Conservation (phyloP, 331 rosid genomes). For the Malus hybrid region DNA sequence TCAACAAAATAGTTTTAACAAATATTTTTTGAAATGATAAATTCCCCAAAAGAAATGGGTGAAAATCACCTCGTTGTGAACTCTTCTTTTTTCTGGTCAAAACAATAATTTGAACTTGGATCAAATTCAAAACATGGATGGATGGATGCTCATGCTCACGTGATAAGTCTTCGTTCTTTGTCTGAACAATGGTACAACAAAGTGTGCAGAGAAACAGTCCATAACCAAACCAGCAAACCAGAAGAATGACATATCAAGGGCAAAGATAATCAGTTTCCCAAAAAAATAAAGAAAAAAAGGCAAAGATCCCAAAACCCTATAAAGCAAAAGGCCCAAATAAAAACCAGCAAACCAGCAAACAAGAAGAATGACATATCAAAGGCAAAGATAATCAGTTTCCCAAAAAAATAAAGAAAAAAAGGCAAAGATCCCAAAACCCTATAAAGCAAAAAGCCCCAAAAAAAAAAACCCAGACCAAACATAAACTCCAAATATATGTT, state of each 20-base stretch:
- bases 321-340: neutral
- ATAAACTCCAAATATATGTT: neutral
- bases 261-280: no score
- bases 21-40: no score
- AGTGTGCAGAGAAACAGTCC: no score
- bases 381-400: no score
- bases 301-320: neutral
- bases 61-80: neutral
- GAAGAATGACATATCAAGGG: no score
- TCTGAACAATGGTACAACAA: no score
- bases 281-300: neutral
- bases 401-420: no score
- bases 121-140: neutral
- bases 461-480: neutral
- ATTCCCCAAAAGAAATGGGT: no score
- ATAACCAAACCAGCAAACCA: no score
- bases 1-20: no score
- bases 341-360: no score
- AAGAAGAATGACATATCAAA: no score
- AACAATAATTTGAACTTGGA: neutral
- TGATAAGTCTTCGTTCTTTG: neutral
- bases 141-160: neutral
- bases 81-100: neutral
- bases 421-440: neutral
- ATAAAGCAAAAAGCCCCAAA: neutral